Percentiles rank a stretch among this genome's conserved stretches.
Evolutionary conservation across 2,329 filamentous ascomycete species (phyloP).

Genomic region (Beauveria scarabaeidicola): DNA sequence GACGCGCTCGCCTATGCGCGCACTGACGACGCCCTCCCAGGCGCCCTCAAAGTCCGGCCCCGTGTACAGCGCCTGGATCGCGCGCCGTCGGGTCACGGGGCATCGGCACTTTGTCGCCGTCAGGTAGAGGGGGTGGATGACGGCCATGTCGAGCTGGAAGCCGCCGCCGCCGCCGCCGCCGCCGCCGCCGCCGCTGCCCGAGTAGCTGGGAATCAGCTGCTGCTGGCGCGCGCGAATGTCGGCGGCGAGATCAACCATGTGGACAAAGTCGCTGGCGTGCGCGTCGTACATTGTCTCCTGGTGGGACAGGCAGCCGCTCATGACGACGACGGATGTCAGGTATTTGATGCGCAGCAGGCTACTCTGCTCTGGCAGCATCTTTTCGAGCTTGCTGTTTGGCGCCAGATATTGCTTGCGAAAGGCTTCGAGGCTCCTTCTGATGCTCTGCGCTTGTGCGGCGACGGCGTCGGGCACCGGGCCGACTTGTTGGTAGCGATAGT

Average conservation of each 20-base stretch:
- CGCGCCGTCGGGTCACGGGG: conserved; percentile 12
- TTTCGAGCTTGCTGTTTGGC: background rate
- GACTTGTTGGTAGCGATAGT: conserved; percentile 9
- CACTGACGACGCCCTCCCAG: conserved; percentile 10
- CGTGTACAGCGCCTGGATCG: conserved; percentile 9
- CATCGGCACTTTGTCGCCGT: conserved; percentile 14
- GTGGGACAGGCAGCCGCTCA: conserved; percentile 10
- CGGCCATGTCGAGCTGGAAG: conserved; percentile 13
- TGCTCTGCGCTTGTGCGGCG: conserved; percentile 3
- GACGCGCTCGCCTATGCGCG: conserved; percentile 10
- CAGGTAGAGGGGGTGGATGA: conserved; percentile 14
- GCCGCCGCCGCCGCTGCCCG: background rate
- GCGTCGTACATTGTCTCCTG: conserved; percentile 13
- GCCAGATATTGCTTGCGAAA: conserved; percentile 6
- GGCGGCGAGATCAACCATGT: conserved; percentile 10
- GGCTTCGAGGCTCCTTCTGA: conserved; percentile 7
- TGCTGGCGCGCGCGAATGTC: background rate
- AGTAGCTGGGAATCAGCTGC: background rate
- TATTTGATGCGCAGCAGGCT: conserved; percentile 12
- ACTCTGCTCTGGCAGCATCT: conserved; percentile 4
- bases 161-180: background rate
- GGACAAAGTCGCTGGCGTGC: conserved; percentile 9
- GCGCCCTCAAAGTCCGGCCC: conserved; percentile 9
- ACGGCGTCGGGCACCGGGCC: conserved; percentile 6
- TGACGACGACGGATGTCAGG: conserved; percentile 9